Conservation (phyloP, 257 asterid species). For the Nicotiana attenuata region DNA sequence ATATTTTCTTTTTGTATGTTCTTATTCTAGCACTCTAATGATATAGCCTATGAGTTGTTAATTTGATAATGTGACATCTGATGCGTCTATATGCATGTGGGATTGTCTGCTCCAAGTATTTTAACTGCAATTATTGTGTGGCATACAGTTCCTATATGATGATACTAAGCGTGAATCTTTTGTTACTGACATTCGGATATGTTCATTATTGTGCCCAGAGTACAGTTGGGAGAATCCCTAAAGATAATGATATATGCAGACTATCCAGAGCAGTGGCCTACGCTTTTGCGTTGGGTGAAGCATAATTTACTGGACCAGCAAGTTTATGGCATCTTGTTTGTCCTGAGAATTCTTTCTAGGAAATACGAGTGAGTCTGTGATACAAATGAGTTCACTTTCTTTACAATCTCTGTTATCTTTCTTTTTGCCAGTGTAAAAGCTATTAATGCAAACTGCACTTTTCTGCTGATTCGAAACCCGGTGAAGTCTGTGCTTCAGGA, state of each 20-base stretch:
- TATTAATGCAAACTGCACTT: neutral
- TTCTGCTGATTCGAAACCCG: neutral
- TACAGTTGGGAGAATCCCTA: constrained; percentile 89
- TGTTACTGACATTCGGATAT: constrained; percentile 8
- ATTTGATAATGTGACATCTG: too few species aligned
- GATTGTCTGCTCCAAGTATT: too few species aligned
- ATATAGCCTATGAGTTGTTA: too few species aligned
- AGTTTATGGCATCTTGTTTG: constrained; percentile 85
- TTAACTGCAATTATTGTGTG: too few species aligned
- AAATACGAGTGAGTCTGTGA: constrained; percentile 81
- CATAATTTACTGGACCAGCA: constrained; percentile 78
- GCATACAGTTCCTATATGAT: neutral
- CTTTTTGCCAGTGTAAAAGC: neutral
- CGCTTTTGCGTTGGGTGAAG: constrained; percentile 84
- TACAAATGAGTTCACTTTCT: neutral
- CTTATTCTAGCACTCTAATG: too few species aligned
- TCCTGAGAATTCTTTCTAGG: constrained; percentile 82
- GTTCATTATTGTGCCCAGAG: constrained; percentile 40
- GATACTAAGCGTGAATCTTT: constrained; percentile 5
- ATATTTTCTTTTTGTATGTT: neutral
- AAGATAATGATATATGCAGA: constrained; percentile 81
- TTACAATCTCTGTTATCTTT: neutral
- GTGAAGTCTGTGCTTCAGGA: neutral
- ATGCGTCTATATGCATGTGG: too few species aligned
- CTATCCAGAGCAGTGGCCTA: constrained; percentile 97